Evolutionary conservation across 495 filamentous ascomycete species (phyloP).

Genomic region (Aspergillus panamensis): DNA sequence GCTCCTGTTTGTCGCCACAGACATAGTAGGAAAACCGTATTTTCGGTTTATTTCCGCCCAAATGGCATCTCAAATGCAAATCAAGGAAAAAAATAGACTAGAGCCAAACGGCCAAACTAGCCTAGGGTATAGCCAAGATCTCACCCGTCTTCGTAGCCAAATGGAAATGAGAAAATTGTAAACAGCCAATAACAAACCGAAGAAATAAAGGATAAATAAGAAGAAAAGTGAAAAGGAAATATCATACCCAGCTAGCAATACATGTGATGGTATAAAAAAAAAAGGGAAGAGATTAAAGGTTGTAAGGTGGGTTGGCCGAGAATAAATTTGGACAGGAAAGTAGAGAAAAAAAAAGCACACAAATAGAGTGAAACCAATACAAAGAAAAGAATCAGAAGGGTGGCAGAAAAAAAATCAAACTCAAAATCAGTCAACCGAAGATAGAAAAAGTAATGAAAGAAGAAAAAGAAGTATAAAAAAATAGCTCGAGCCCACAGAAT

Average conservation of each 20-base stretch:
- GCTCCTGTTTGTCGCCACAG: conserved; percentile 10
- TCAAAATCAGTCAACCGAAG: conserved; percentile 18
- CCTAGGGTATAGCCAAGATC: conserved; percentile 25
- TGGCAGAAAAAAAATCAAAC: conserved; percentile 34
- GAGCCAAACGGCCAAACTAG: conserved; percentile 26
- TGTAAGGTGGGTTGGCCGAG: conserved; percentile 28
- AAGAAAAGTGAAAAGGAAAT: conserved; percentile 24
- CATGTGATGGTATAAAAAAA: conserved; percentile 36
- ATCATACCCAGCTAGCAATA: conserved; percentile 48
- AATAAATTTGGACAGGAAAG: conserved; percentile 26
- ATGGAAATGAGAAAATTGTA: conserved; percentile 17
- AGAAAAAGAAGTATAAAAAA: conserved; percentile 14
- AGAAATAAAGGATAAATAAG: conserved; percentile 17
- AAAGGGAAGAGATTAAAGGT: conserved; percentile 31
- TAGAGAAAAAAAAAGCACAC: conserved; percentile 22
- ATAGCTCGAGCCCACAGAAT: conserved; percentile 21
- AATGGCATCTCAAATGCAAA: conserved; percentile 30
- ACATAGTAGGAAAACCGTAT: conserved; percentile 18
- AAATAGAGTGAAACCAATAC: conserved; percentile 20
- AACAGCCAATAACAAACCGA: conserved; percentile 18
- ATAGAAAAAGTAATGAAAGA: conserved; percentile 8
- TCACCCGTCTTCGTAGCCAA: conserved; percentile 18
- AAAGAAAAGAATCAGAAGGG: conserved; percentile 29
- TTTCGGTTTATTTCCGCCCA: conserved; percentile 20
- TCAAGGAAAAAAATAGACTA: conserved; percentile 22